Conservation (phyloP, 2,329 filamentous ascomycete genomes). For the Alternaria sp. region DNA sequence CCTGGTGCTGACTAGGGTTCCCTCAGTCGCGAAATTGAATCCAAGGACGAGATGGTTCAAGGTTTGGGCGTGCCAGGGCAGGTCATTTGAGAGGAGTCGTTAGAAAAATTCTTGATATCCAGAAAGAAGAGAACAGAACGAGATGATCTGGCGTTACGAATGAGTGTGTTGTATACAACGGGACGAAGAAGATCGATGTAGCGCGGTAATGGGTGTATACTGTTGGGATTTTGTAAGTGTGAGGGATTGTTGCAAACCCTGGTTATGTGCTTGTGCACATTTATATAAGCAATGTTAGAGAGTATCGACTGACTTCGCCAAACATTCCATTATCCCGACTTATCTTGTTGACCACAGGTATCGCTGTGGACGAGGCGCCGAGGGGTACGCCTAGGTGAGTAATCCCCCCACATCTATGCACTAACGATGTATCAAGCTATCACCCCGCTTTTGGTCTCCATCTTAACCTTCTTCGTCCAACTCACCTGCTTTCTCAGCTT, state of each 20-base stretch:
- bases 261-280: not conserved
- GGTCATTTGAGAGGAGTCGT: not conserved
- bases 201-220: not conserved
- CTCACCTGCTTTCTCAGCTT: not conserved
- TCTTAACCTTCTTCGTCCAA: not conserved
- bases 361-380: not conserved
- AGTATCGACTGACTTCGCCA: not conserved
- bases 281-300: not conserved
- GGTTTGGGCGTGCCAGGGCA: not conserved
- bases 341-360: not conserved
- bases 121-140: not conserved
- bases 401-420: constrained; percentile 2
- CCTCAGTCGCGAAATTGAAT: not conserved
- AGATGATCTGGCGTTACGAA: not conserved
- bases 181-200: not conserved
- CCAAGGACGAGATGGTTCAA: not conserved
- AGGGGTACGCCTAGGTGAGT: not conserved
- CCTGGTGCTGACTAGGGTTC: no score
- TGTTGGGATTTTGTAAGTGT: not conserved
- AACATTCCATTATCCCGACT: not conserved
- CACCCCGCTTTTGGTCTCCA: not conserved
- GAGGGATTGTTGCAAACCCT: not conserved
- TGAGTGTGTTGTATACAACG: not conserved
- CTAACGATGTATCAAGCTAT: not conserved
- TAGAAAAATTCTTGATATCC: not conserved